Evolutionary conservation across 306 rosid species (phyloP).

Genomic region (Myrica gale): DNA sequence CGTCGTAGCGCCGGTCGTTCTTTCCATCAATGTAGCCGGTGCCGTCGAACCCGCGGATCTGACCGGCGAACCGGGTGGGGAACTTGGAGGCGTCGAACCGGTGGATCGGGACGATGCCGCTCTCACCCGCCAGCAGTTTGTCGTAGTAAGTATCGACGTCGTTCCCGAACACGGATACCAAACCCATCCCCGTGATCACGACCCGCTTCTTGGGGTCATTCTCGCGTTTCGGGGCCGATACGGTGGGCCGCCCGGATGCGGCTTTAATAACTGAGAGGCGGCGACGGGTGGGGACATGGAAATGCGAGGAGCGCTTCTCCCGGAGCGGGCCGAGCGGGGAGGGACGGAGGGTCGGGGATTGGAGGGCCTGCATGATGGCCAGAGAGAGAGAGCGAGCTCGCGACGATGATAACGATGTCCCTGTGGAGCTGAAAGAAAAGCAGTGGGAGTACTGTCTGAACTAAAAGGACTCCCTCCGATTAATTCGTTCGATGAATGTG

Average conservation of each 20-base stretch:
- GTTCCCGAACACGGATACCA: constrained; percentile 87
- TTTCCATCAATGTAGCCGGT: constrained; percentile 92
- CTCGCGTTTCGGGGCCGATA: constrained; percentile 72
- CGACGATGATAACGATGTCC: constrained; percentile 36
- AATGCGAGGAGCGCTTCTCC: constrained; percentile 16
- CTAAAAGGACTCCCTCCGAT: too few species aligned
- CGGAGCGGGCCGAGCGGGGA: constrained; percentile 57
- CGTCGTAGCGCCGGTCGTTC: constrained; percentile 87
- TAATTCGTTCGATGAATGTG: too few species aligned
- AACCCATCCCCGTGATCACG: constrained; percentile 87
- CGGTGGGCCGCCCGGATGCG: constrained; percentile 31
- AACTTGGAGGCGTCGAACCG: constrained; percentile 92
- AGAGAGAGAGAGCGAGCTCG: not conserved
- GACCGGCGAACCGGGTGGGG: constrained; percentile 90
- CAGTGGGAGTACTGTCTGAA: too few species aligned
- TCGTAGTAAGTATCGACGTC: constrained; percentile 73
- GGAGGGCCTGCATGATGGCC: constrained; percentile 29
- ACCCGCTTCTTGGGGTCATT: constrained; percentile 94
- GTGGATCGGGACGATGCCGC: constrained; percentile 72
- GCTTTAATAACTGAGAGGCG: constrained; percentile 46
- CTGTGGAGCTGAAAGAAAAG: not conserved
- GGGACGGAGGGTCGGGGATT: constrained; percentile 50
- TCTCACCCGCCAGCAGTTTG: constrained; percentile 81
- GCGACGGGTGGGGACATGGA: not conserved
- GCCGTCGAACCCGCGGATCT: constrained; percentile 78